Base-by-base conservation (phyloP, 176 grass and related monocot genomes). In the Cenchrus fungigraminus region DNA sequence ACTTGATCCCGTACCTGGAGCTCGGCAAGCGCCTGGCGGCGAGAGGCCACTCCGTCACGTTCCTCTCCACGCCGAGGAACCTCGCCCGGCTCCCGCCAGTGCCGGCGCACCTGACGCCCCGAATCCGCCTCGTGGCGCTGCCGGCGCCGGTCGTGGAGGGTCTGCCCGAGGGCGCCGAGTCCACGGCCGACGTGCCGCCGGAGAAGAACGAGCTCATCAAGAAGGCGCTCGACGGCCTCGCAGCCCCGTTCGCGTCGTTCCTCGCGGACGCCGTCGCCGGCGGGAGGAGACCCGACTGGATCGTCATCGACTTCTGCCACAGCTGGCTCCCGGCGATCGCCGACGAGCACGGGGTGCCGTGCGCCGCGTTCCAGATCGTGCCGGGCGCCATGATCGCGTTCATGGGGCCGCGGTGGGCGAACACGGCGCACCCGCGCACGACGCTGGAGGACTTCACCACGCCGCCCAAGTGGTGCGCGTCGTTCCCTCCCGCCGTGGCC, bases 61-160 rank as follows among this genome's bases (percentile, higher is more conserved):
- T 91, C 84, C 10, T 94, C 55, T 89, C 89, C 80, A 94, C 89
- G 57, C 75, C 86, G 15, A 22, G 89, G 32, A 94, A 94, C 83
- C 12, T 94, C 69, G 31, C 59, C 52, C 67, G 92, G 73, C 83
- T 94, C 12, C 91, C 83, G 17, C 68, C 77, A 0, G 29, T 85
- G 28, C 89, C 72, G 8, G 12, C 65, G 60, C 2, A 32, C 16
- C 63, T 90, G 46, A 37, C 80, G 0, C 53, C 60, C 1, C 75
- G 60, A 50, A 9, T 92, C 11, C 58, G 70, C 32, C 64, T 89
- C 52, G 59, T 81, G 50, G 1, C 80, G 14, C n/a, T 92, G 17
- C 75, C 87, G 6, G 4, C 72, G 71, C 87, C 91, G 11, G 1
- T 1, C 4, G 68, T 84, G 40, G 80, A 84, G 0, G 62, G 71